Percentiles rank a stretch among this genome's conserved stretches.
Evolutionary conservation across 176 grass and related monocot genomes (phyloP).

Genomic region (Poa pratensis): DNA sequence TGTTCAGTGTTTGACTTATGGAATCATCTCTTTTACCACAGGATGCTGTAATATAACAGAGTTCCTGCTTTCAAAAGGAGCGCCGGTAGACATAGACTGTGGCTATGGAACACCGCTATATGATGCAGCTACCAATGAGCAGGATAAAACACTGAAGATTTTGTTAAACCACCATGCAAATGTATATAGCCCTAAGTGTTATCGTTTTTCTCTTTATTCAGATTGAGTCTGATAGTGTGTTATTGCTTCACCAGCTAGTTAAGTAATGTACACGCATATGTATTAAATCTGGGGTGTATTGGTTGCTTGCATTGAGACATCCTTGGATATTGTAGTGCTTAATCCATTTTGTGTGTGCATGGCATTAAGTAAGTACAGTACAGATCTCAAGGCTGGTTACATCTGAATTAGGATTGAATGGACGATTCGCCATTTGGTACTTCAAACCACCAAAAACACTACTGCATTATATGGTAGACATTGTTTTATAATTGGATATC

Average conservation of each 20-base stretch:
- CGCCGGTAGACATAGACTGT: conserved; percentile 27
- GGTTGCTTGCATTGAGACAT: not conserved
- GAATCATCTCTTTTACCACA: not conserved
- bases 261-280: not conserved
- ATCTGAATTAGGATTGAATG: not conserved
- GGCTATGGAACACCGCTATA: conserved; percentile 29
- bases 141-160: conserved; percentile 37
- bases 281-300: too few relatives aligned
- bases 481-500: not conserved
- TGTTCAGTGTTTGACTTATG: not conserved
- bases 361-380: not conserved
- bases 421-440: not conserved
- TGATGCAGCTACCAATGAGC: not conserved
- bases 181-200: not conserved
- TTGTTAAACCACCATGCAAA: not conserved
- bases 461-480: not conserved
- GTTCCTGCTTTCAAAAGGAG: conserved; percentile 24
- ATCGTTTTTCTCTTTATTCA: not conserved
- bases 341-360: not conserved
- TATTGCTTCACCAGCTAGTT: not conserved
- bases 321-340: conserved; percentile 3
- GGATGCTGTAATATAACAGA: conserved; percentile 32
- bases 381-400: not conserved
- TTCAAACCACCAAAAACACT: not conserved
- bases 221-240: not conserved